Base-by-base conservation (phyloP, 148 eudicot genomes). In the Chenopodium album region DNA sequence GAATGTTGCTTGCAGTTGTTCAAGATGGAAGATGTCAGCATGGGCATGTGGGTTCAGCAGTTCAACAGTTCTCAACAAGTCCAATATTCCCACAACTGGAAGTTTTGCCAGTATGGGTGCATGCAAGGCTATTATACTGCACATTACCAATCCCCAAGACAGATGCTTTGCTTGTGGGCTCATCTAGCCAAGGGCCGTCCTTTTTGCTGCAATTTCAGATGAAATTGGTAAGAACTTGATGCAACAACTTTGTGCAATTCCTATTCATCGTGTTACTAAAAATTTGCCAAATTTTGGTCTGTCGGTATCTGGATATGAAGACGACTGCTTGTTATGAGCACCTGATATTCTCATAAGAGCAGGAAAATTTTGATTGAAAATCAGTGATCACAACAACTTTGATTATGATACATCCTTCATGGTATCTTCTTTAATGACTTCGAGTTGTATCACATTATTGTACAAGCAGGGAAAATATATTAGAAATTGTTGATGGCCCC, bases 31-130 rank as follows among this genome's bases (percentile, higher is more conserved):
- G 99, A 95, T 78, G 99, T 95, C 85, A 95, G 99, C 92, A 93
- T 95, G 99, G 99, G 99, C 54, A 93, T 93, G 98, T 95, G 98
- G 98, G 97, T 95, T 7, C 93, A 95, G 87, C 92, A 95, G 88
- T 92, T 92, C 81, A 95, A 95, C 85, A 92, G 94, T 86, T 88
- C 98, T 22, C 87, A 78, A 5, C 86, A 71, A 0, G 98, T 95
- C 13, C 92, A 93, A 41, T 95, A 95, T 81, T 87, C 93, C 47
- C 98, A 95, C 85, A 93, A 83, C 85, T 93, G 93, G 93, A 95
- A 92, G 85, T 95, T 90, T 79, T 95, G 98, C 70, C 98, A 95
- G 79, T 93, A 93, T 46, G 98, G 98, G 6, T 95, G 98, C 89
- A 82, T 93, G 94, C 91, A 89, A 46, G 88, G 91, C 78, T 95